These are phyloP conservation scores for Sphaerostilbella broomeana DNA, from an alignment of 2,329 filamentous ascomycete genomes.

Conservation along the genomic window DNA sequence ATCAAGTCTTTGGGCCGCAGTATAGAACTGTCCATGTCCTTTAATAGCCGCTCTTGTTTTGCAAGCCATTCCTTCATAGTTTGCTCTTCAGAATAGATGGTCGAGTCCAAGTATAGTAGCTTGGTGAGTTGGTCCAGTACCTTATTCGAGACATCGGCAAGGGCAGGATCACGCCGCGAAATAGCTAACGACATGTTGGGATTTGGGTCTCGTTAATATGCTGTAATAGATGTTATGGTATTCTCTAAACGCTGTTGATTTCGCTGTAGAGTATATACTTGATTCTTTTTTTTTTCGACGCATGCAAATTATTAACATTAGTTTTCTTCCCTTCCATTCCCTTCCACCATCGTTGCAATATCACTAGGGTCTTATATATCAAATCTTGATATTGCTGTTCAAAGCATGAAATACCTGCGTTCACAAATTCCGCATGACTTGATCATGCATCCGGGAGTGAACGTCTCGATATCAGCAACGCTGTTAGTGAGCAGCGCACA, in stretches of 20 bases:
- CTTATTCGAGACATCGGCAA: constrained; percentile 17
- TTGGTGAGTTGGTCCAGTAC: constrained; percentile 28
- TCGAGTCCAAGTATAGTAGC: constrained; percentile 31
- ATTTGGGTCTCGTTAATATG: background rate
- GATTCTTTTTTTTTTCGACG: too few relatives aligned
- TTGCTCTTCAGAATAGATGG: constrained; percentile 17
- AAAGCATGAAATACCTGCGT: too few relatives aligned
- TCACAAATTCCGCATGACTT: too few relatives aligned
- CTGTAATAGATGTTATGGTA: too few relatives aligned
- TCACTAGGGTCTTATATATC: background rate
- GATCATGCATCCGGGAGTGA: background rate
- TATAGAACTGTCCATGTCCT: constrained; percentile 13
- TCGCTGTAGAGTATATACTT: too few relatives aligned
- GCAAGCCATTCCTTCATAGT: constrained; percentile 31
- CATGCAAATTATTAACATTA: too few relatives aligned
- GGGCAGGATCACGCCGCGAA: constrained; percentile 13
- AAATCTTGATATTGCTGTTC: background rate
- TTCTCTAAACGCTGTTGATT: too few relatives aligned
- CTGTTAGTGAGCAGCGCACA: too few relatives aligned
- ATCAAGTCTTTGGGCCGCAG: constrained; percentile 24
- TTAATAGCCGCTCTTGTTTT: constrained; percentile 24
- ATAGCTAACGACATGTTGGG: constrained; percentile 15
- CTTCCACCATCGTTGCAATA: background rate
- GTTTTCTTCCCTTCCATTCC: background rate
- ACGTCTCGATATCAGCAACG: too few relatives aligned